A percentile compares a stretch with the other conserved stretches of the same genome.
These are phyloP conservation scores for Bipolaris zeicola DNA, from an alignment of 2,329 filamentous ascomycete genomes.

Conservation along the genomic window DNA sequence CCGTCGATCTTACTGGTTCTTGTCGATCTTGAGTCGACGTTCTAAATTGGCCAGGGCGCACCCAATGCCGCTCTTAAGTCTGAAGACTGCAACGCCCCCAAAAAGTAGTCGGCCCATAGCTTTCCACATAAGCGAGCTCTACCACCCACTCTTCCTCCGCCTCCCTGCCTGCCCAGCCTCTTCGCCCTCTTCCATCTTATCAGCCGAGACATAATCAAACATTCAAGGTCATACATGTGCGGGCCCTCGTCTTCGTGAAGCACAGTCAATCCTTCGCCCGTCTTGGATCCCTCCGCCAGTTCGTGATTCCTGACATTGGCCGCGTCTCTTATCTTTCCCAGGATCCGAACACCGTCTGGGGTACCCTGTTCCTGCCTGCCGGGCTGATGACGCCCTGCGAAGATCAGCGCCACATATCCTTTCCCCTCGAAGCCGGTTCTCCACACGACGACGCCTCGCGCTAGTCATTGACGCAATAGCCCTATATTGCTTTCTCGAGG, in stretches of 20 bases:
- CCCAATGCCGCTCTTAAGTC: constrained; percentile 4
- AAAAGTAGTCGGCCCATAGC: constrained; percentile 1
- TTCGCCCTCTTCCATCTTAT: not conserved
- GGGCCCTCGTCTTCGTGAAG: too few relatives aligned
- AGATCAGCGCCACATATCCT: constrained; percentile 3
- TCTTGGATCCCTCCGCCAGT: not conserved
- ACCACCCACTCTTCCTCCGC: not conserved
- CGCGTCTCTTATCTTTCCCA: constrained; percentile 2
- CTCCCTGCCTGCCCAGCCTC: constrained; percentile 1
- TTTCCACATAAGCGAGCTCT: constrained; percentile 2
- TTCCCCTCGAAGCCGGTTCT: not conserved
- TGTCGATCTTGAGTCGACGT: constrained; percentile 3
- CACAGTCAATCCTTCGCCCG: not conserved
- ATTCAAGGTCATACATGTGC: not conserved
- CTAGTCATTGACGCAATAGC: constrained; percentile 1
- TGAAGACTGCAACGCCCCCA: constrained; percentile 7
- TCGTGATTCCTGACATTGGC: not conserved
- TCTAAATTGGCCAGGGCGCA: constrained; percentile 1
- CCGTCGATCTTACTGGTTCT: constrained; percentile 9
- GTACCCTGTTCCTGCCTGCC: constrained; percentile 16
- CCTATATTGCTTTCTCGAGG: not conserved
- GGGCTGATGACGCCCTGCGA: constrained; percentile 3
- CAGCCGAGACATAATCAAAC: not conserved
- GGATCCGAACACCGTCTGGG: constrained; percentile 16
- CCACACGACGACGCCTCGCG: not conserved